Base-by-base conservation (phyloP, 768 basidiomycete genomes). In the Tylopilus intermedius region DNA sequence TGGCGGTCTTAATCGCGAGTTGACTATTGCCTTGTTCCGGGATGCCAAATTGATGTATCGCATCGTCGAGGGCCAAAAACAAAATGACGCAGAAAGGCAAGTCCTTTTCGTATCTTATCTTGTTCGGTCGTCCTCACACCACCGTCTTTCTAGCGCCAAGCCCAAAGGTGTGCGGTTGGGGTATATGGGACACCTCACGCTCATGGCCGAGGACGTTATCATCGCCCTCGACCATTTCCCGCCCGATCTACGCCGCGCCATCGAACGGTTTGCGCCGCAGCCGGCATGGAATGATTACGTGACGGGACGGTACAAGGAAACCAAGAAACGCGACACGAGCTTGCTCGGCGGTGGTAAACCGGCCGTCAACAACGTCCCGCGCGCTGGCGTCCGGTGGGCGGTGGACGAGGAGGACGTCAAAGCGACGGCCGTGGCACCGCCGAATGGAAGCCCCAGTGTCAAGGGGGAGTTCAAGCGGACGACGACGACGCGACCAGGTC, bases 111-210 rank as follows among this genome's bases (percentile, higher is more conserved):
- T 43, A 18, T 46, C 46, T 51, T 38, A 13, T 41, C 41, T 27
- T 24, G 26, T 52, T 40, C 5, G 45, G 26, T 50, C 39, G 18
- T 29, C 4, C 15, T 45, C 15, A 38, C 47, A 18, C 51, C 18
- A 26, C 39, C 39, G 32, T 26, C 11, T 47, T 54, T 21, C 13
- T 62, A 89, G 87, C 58, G 67, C 79, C 40, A 84, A 86, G 67
- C 83, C 85, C 8, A 87, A 89, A 61, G 83, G 87, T 21, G 79
- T 88, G 33, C 83, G 94, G 27, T 69, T 95, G 40, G 94, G 94
- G 3, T 95, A 91, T 71, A 98, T 98, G 95, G 95, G 95, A 0
- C 94, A 99, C 67, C 79, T 98, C 14, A 90, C 88, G 11, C 82
- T 97, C 58, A 92, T 99, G 60, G 86, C 94, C 0, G 96, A 97